phyloP scores from a whole-genome alignment of 1,139 yeast species.

The Magnusiomyces suaveolens region DNA sequence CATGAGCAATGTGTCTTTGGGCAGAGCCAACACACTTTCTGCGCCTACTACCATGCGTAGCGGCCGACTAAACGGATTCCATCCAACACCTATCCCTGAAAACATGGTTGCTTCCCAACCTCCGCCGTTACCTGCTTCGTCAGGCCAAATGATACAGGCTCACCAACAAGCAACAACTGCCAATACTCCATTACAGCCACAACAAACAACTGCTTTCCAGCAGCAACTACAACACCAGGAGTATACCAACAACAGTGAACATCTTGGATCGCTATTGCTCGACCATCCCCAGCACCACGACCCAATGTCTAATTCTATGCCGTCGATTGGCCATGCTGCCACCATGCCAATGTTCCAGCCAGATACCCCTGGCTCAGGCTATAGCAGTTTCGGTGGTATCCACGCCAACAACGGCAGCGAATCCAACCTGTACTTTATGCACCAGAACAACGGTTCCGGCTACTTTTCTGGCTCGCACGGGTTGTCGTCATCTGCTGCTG shows the following conservation, averaged over 20 bases:
- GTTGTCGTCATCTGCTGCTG: not conserved
- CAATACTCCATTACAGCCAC: not conserved
- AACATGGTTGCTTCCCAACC: not conserved
- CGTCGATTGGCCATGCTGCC: not conserved
- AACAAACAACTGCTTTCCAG: not conserved
- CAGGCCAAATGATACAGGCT: not conserved
- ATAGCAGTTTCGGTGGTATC: not conserved
- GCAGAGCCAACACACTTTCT: constrained; percentile 2
- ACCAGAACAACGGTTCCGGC: constrained; percentile 1
- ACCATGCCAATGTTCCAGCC: not conserved
- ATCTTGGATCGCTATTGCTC: not conserved
- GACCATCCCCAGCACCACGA: not conserved
- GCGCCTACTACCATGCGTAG: not conserved
- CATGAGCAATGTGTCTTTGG: constrained; percentile 9
- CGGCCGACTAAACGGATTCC: not conserved
- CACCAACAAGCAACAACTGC: not conserved
- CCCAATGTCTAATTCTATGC: not conserved
- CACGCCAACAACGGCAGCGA: not conserved
- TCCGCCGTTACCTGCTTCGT: not conserved
- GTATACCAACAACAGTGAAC: not conserved
- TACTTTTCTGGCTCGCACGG: not conserved
- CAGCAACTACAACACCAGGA: not conserved
- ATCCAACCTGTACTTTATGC: not conserved
- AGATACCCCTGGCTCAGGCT: not conserved
- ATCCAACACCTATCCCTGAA: not conserved